Evolutionary conservation across 148 eudicot species (phyloP), one percentile per base, ranked within the genome.

Genomic region (Arctostaphylos glauca): DNA sequence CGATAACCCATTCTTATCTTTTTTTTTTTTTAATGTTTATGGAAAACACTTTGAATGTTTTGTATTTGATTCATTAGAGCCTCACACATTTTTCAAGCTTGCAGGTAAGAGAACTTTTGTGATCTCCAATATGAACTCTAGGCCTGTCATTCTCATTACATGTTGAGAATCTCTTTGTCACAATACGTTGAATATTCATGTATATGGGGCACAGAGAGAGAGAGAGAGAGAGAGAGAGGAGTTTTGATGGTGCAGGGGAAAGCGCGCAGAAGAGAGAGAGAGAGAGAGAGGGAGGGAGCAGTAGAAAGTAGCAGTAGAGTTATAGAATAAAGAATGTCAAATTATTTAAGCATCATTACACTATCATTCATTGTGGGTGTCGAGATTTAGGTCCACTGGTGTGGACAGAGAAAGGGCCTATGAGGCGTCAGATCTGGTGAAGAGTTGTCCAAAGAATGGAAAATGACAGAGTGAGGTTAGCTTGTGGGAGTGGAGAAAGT

Each of bases 321-420:
- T 13, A 54, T 56, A 9, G 77, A 83, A 44, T 25, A 81, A 80
- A 85, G 90, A 85, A 88, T 88, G 89, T 88, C 86, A 83, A 83
- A 88, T 85, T 78, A 88, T 88, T 88, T 85, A 58, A 83, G 48
- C 71, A 88, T 85, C 80, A 88, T 88, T 88, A 85, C 87, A 88
- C 84, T 85, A 88, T 85, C 88, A 88, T 85, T 88, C 79, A 83
- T 74, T 84, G 73, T 76, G 60, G 55, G 58, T 85, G 86, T 83
- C 86, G 5, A 4, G 12, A 85, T 87, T 49, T 58, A 23, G 58
- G 58, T 18, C 43, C 44, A 0, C 7, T 41, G 2, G 41, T 72
- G 72, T 4, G 3, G 66, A 79, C 54, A 21, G 9, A 3, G 7
- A 1, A 21, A 64, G 81, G 2, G 75, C 56, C 77, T 59, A 54